These are phyloP conservation scores for Stagonosporopsis vannaccii DNA, from an alignment of 2,329 filamentous ascomycete species.

Conservation along the genomic window DNA sequence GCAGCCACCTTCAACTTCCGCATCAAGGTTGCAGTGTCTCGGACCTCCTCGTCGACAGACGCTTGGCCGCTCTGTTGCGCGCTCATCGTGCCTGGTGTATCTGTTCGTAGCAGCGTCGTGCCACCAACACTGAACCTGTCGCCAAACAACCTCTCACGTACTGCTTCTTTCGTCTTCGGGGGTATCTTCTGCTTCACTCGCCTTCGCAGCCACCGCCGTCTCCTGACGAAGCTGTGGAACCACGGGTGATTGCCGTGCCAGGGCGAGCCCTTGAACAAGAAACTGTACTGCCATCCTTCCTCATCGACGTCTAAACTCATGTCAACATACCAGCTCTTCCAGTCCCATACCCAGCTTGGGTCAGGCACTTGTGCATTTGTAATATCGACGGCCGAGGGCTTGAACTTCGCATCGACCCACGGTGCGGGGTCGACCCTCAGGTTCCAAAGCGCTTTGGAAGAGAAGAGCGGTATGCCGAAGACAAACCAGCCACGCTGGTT, in stretches of 20 bases:
- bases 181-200: conserved; percentile 69
- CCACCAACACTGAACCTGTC: conserved; percentile 50
- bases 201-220: conserved; percentile 86
- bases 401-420: conserved; percentile 75
- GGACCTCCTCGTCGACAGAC: conserved; percentile 62
- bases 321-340: conserved; percentile 75
- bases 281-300: conserved; percentile 95
- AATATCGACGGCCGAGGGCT: conserved; percentile 71
- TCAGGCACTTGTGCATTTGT: conserved; percentile 91
- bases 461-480: conserved; percentile 91
- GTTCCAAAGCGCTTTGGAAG: conserved; percentile 73
- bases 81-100: conserved; percentile 56
- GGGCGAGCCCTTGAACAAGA: conserved; percentile 70
- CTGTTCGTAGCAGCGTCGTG: conserved; percentile 45
- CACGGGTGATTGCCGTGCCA: conserved; percentile 91
- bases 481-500: conserved; percentile 92
- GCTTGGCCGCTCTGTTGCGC: conserved; percentile 35
- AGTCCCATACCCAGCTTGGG: conserved; percentile 91
- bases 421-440: conserved; percentile 83
- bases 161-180: conserved; percentile 41
- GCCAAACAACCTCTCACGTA: conserved; percentile 45
- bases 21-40: conserved; percentile 74
- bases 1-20: conserved; percentile 70
- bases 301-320: conserved; percentile 85
- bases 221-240: conserved; percentile 94